phyloP scores from a whole-genome alignment of 345 rosid species.

The Cardiospermum halicacabum region DNA sequence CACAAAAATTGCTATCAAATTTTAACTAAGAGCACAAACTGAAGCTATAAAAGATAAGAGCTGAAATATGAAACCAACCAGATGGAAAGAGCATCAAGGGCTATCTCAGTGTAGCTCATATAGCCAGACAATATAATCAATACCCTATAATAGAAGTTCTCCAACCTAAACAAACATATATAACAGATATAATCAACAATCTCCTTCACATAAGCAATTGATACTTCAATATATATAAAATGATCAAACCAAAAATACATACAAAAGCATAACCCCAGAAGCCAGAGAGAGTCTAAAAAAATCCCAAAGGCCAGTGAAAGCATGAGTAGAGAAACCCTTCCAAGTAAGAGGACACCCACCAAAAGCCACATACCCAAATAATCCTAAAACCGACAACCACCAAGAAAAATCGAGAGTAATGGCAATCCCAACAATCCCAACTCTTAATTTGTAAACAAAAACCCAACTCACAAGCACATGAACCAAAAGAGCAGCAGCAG shows the following conservation, averaged over 20 bases:
- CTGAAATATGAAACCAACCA: constrained; percentile 27
- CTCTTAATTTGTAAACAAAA: constrained; percentile 40
- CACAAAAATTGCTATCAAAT: background rate
- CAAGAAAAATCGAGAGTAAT: constrained; percentile 51
- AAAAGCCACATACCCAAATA: constrained; percentile 32
- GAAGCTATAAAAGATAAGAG: background rate
- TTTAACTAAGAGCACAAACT: background rate
- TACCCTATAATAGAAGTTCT: constrained; percentile 48
- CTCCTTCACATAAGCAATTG: background rate
- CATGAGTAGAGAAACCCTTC: constrained; percentile 53
- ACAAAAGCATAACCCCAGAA: constrained; percentile 55
- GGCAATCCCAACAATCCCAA: constrained; percentile 46
- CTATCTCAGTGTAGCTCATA: constrained; percentile 36
- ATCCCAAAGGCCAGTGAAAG: constrained; percentile 46
- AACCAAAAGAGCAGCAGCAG: constrained; percentile 33
- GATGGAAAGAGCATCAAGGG: constrained; percentile 51
- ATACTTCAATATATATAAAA: background rate
- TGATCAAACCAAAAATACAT: constrained; percentile 16
- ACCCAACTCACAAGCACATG: constrained; percentile 45
- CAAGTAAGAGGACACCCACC: constrained; percentile 55
- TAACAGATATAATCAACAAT: background rate
- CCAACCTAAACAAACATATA: constrained; percentile 36
- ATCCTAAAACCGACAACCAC: constrained; percentile 51
- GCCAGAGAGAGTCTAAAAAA: constrained; percentile 51
- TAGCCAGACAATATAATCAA: constrained; percentile 45